Conservation (phyloP, 306 rosid species). For the Alnus rubra region DNA sequence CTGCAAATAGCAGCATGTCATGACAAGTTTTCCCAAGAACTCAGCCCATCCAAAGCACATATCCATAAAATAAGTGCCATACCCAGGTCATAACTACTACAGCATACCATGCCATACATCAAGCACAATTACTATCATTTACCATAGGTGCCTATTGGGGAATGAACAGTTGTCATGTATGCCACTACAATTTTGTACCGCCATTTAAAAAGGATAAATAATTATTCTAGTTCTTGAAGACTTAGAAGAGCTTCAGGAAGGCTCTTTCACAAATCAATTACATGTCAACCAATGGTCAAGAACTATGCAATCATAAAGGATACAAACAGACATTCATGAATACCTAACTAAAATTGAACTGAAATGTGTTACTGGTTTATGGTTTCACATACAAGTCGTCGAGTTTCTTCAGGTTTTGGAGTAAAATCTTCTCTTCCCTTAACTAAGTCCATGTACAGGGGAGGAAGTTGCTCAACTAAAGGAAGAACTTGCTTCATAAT, state of each 20-base stretch:
- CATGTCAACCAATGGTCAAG: background rate
- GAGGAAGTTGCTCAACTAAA: constrained; percentile 94
- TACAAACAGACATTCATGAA: background rate
- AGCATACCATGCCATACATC: background rate
- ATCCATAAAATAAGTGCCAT: background rate
- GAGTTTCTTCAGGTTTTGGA: constrained; percentile 94
- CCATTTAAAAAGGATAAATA: background rate
- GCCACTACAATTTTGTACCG: background rate
- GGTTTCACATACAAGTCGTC: constrained; percentile 63
- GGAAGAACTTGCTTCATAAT: constrained; percentile 97
- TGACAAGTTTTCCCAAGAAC: background rate
- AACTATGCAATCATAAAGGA: constrained; percentile 17
- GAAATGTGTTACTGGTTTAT: constrained; percentile 21
- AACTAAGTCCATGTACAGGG: constrained; percentile 87
- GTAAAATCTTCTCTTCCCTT: constrained; percentile 84
- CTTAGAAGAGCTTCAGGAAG: background rate
- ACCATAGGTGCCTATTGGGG: background rate
- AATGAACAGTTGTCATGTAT: background rate
- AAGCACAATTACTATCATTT: background rate
- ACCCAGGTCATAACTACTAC: background rate
- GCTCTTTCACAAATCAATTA: background rate
- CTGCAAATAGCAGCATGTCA: background rate
- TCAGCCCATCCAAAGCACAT: background rate
- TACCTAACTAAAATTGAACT: background rate
- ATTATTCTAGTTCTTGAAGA: background rate